Evolutionary conservation across 805 yeast species (phyloP).

Genomic region (Yamadazyma insecticola): DNA sequence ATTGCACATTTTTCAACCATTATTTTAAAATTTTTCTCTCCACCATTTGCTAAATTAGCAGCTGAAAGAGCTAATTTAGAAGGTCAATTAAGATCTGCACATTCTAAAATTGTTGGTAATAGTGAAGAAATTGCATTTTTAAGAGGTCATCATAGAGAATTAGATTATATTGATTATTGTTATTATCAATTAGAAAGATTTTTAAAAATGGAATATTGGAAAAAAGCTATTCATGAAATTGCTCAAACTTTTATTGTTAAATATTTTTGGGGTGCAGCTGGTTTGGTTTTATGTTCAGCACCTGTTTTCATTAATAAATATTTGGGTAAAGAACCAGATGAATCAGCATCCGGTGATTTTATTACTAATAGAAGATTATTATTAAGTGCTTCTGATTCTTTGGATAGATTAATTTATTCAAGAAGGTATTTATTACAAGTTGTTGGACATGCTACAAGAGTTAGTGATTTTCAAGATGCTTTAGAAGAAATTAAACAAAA

Average conservation of each 20-base stretch:
- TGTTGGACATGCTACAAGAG: constrained; percentile 74
- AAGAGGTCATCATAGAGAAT: constrained; percentile 76
- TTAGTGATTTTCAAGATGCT: constrained; percentile 62
- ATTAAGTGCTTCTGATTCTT: constrained; percentile 79
- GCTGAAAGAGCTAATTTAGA: constrained; percentile 74
- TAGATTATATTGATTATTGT: constrained; percentile 69
- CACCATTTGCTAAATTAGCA: constrained; percentile 82
- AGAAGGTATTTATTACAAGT: constrained; percentile 81
- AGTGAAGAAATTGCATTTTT: constrained; percentile 85
- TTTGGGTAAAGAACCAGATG: constrained; percentile 39
- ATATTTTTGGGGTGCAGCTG: constrained; percentile 95
- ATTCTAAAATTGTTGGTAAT: constrained; percentile 72
- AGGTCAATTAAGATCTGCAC: constrained; percentile 78
- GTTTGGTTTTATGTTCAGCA: constrained; percentile 78
- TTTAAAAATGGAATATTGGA: constrained; percentile 67
- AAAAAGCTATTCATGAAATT: constrained; percentile 74
- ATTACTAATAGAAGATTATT: constrained; percentile 83
- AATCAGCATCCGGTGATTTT: constrained; percentile 68
- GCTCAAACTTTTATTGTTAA: constrained; percentile 86
- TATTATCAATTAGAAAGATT: constrained; percentile 80
- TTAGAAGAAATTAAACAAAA: constrained; percentile 44
- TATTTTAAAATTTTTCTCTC: constrained; percentile 70
- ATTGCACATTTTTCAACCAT: constrained; percentile 79
- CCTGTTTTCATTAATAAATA: constrained; percentile 73
- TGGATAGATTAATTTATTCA: constrained; percentile 81